Base-by-base conservation (phyloP, 495 filamentous ascomycete species). In the Echria macrotheca region DNA sequence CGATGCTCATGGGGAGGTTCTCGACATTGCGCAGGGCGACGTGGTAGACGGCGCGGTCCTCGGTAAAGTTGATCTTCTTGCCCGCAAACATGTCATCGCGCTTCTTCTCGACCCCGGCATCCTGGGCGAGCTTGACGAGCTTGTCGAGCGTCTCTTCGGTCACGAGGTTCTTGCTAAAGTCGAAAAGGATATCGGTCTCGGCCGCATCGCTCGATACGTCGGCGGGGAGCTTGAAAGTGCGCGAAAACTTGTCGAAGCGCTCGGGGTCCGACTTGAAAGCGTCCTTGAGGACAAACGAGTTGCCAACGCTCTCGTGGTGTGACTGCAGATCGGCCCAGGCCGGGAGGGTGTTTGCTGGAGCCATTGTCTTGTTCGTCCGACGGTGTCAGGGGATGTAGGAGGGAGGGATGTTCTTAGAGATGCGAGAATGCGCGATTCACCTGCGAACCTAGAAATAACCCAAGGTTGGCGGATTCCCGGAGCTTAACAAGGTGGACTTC, bases 121-220 rank as follows among this genome's bases (percentile, higher is more conserved):
- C 85, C 72, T 93, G 81, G 49, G 93, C 93, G 19, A 98, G 79
- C 73, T 93, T 76, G 53, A 96, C 77, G 31, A 98, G 74, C 43
- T 94, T 73, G 44, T 79, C 73, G n/a, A 97, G 70, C 4, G 93
- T 98, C 65, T 96, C 88, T 44, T 95, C 87, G 51, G 84, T 95
- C 49, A 98, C 69, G 69, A 97, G 89, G 78, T 98, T 98, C 82
- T 98, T 98, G 73, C 85, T 91, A 78, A 96, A 98, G 71, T 98
- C 93, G 67, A 97, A 98, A 28, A 97, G 79, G 64, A 89, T 91
- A 52, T 96, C 88, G 44, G 67, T 71, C 47, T 62, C 69, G 49
- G 59, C 63, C 53, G 61, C 45, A 14, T 53, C 56, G 57, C 61
- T 63, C 28, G 78, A 74, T 59, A 79, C 78, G 65, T 90, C 86